Evolutionary conservation across 169 alveolate genomes (phyloP), one percentile per base, ranked within the genome.

Genomic region (Cryptosporidium parvum): DNA sequence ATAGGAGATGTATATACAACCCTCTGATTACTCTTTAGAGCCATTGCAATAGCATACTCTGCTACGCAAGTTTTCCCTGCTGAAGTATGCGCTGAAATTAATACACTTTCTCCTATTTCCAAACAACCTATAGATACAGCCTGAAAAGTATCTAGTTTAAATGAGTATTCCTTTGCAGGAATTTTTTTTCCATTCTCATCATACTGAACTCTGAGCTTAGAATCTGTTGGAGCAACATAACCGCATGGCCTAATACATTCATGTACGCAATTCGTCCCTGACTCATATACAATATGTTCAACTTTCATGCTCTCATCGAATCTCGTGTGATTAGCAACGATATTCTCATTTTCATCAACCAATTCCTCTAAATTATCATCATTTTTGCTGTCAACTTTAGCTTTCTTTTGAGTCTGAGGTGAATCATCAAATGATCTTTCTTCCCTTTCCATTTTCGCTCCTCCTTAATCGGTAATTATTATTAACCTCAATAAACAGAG

Each of bases 21-120:
- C 91, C 99, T 94, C 92, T 98, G 97, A 51, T 97, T 96, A 92
- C 97, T 98, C 62, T 98, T 95, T 71, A 97, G 91, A 1, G 99
- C 99, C 96, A 96, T 93, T 0, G 99, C 99, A 45, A 99, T 98
- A 14, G 99, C 99, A 94, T 98, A 99, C 93, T 99, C 99, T 5
- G 99, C 99, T 29, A 98, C 99, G 35, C 97, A 99, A 6, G 99
- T 99, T 93, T 98, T 99, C 39, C 99, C 99, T 35, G 99, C 99
- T 3, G 99, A 97, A 0, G 99, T 98, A 91, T 98, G 99, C 1
- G 99, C 99, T 67, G 99, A 98, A 21, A 99, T 99, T 71, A 99
- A 93, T 12, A 98, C 99, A 53, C 97, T 95, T 92, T 99, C 99
- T 68, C 97, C 96, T 33, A 92, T 87, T 92, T 98, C 99, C 85